A percentile compares a stretch with the other conserved stretches of the same genome.
These are phyloP conservation scores for Rugiboletus extremiorientalis DNA, from an alignment of 1,284 basidiomycete genomes.

Conservation along the genomic window DNA sequence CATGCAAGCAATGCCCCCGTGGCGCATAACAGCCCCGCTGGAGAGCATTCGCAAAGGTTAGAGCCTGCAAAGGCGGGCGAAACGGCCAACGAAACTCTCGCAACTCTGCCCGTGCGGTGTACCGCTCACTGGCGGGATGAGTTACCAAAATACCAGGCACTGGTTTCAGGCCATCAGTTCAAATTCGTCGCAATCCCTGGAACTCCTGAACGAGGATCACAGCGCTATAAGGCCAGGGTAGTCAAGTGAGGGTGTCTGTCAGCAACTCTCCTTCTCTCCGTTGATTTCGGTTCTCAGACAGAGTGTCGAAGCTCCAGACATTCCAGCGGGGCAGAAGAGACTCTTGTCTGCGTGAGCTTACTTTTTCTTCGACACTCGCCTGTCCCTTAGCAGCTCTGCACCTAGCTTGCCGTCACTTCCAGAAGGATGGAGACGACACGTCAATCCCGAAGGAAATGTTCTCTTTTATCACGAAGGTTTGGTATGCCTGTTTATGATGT, in stretches of 20 bases:
- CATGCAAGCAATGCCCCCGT: not conserved
- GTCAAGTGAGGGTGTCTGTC: constrained; percentile 1
- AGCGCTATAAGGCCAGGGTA: constrained; percentile 8
- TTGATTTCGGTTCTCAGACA: not conserved
- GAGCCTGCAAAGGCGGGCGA: not conserved
- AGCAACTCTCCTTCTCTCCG: not conserved
- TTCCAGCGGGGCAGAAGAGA: constrained; percentile 12
- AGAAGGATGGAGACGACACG: constrained; percentile 3
- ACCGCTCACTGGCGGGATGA: not conserved
- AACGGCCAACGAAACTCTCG: not conserved
- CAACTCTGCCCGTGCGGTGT: not conserved
- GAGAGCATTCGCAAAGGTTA: not conserved
- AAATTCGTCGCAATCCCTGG: not conserved
- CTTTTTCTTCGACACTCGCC: not conserved
- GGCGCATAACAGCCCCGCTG: not conserved
- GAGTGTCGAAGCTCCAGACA: not conserved
- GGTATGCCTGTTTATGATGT: constrained; percentile 1
- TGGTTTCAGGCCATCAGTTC: not conserved
- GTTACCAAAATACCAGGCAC: not conserved
- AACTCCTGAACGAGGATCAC: constrained; percentile 17
- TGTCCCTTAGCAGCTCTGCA: not conserved
- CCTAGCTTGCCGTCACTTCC: constrained; percentile 3
- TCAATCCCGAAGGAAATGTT: constrained; percentile 20
- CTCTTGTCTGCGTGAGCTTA: constrained; percentile 14
- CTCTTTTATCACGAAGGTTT: constrained; percentile 12